Conservation (phyloP, 1,284 basidiomycete species). For the Porogramme epimiltina region DNA sequence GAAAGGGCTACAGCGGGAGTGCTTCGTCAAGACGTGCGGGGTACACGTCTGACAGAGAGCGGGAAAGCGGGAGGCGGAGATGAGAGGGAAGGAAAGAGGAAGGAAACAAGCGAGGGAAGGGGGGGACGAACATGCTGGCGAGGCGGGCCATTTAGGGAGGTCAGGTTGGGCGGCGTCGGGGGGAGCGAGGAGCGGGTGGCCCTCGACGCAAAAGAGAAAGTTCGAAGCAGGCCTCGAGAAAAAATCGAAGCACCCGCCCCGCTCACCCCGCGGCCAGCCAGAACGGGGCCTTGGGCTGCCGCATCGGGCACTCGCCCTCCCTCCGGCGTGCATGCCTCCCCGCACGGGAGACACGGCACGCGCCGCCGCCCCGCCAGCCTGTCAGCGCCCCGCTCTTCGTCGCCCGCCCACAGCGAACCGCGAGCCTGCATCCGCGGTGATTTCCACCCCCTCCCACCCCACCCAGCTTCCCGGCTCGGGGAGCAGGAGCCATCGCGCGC, state of each 20-base stretch:
- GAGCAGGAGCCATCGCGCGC: no score
- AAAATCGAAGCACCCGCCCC: not conserved
- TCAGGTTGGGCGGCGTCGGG: not conserved
- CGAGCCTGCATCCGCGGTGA: no score
- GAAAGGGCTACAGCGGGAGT: no score
- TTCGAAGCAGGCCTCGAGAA: not conserved
- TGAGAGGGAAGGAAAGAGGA: constrained; percentile 3
- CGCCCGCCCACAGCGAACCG: not conserved
- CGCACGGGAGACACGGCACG: no score
- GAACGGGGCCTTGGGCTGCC: not conserved
- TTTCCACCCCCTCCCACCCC: no score
- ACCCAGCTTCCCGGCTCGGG: no score
- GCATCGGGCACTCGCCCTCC: no score
- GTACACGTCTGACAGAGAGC: constrained; percentile 7
- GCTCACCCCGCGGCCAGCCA: not conserved
- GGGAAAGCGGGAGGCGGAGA: constrained; percentile 2
- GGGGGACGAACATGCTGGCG: no score
- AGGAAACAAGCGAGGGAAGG: constrained; percentile 7
- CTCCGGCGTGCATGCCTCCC: not conserved
- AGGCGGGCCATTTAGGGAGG: no score
- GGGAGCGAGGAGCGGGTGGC: not conserved
- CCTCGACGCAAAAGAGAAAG: not conserved
- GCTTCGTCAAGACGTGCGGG: no score
- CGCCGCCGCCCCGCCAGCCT: not conserved
- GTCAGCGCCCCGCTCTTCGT: not conserved